Evolutionary conservation across 2,329 filamentous ascomycete genomes (phyloP), one percentile per base, ranked within the genome.

Genomic region (Neophaeococcomyces mojaviensis): DNA sequence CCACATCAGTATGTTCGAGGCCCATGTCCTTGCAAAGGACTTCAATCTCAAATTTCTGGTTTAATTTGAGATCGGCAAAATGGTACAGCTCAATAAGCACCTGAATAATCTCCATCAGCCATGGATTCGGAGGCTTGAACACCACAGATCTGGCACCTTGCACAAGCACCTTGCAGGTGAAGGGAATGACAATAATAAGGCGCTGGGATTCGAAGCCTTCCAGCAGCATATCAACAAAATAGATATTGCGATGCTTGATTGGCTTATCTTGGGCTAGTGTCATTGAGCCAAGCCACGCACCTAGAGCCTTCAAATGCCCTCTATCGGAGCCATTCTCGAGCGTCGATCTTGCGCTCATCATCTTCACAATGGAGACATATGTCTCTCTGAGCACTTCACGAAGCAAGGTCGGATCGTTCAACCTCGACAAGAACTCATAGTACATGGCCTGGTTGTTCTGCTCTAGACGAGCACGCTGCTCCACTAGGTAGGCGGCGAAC

Each of bases 1-100:
- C 85, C 51, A 97, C 88, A 49, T 78, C 83, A 68, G 94, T 95
- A 66, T 95, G 85, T 52, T 97, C 88, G n/a, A 97, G 73, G 45
- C 83, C 84, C 13, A 98, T 72, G 10, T 89, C 89, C 62, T 94
- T 94, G 72, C 89, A 98, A 19, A 98, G 76, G 20, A 98, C 89
- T 65, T 98, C 92, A 48, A 98, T 97, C 65, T 98, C 92, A 58
- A 98, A 98, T 59, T 97, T 98, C 42, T 95, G 81, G 56, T 97
- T 97, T 31, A 98, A 77, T 64, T 97, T 97, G 46, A 98, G 72
- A 57, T 96, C 90, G 12, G 87, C 88, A 58, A 86, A 85, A 59
- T 95, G 84, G 60, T 98, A 98, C 3, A 98, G 75, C 61, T 98
- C 94, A 58, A 95, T 86, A 30, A 98, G 75, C 6, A 97, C 73